phyloP scores from a whole-genome alignment of 257 asterid species.

The Ajuga chamaepitys region DNA sequence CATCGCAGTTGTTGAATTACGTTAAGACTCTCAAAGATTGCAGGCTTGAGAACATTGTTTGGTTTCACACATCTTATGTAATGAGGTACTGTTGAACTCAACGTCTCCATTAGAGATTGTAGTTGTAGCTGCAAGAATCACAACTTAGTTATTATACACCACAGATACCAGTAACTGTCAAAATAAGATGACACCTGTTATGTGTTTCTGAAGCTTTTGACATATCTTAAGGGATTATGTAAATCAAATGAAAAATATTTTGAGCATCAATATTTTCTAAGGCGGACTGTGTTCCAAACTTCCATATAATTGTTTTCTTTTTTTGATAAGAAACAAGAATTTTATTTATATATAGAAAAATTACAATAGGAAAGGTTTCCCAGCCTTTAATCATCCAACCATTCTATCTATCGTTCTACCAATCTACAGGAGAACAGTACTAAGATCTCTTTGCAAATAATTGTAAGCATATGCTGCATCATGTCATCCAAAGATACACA shows the following conservation, averaged over 20 bases:
- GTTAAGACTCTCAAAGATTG: constrained; percentile 83
- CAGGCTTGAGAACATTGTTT: constrained; percentile 85
- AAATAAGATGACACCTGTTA: constrained; percentile 4
- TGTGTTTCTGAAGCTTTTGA: not conserved
- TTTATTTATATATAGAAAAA: too few species aligned
- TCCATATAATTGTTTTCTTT: not conserved
- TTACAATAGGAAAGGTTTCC: too few species aligned
- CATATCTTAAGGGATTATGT: constrained; percentile 6
- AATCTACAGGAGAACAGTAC: too few species aligned
- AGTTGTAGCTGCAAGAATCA: constrained; percentile 78
- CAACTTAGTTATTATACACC: constrained; percentile 20
- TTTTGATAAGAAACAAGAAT: too few species aligned
- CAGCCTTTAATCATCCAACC: too few species aligned
- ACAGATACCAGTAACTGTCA: constrained; percentile 10
- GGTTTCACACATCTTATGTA: constrained; percentile 99
- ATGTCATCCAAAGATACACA: not conserved
- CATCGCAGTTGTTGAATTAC: constrained; percentile 95
- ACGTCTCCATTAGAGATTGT: constrained; percentile 95
- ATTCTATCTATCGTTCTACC: too few species aligned
- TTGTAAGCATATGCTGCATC: too few species aligned
- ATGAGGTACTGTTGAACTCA: constrained; percentile 93
- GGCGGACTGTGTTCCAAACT: not conserved
- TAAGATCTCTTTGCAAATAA: too few species aligned
- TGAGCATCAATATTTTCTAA: constrained; percentile 1
- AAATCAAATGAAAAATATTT: not conserved